Evolutionary conservation across 768 basidiomycete species (phyloP), one percentile per base, ranked within the genome.

Genomic region (Tricholoma furcatifolium): DNA sequence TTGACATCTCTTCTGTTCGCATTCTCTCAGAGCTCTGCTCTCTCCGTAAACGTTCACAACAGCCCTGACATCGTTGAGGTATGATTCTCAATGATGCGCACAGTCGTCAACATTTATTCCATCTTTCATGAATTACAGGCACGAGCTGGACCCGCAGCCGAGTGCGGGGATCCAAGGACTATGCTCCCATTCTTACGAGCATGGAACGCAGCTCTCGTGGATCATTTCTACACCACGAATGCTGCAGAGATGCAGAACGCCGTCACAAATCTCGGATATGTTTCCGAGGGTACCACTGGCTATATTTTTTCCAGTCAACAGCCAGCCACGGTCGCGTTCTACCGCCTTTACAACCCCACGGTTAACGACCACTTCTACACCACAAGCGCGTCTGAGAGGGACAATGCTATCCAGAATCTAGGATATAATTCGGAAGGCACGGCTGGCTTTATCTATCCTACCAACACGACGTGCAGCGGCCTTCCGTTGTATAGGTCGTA

Each of bases 351-450:
- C 39, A 53, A 47, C 20, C 21, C 43, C 2, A 6, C 4, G 1
- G 17, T 17, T n/a, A 18, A 17, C 2, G 64, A 66, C 45, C 65
- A 66, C 45, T 62, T 63, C 21, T 66, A 66, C 40, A 66, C 64
- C 15, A 58, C 56, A 3, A 41, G 31, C 7, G 53, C 45, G 1
- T 30, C 41, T 8, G 64, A 62, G 45, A 49, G 52, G 39, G 55
- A 56, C 20, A 47, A 39, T 17, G 61, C 60, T 7, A 31, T 59
- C 10, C 34, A 24, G 20, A 12, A 36, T 6, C 42, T 49, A 15
- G 63, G 56, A 31, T 57, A 60, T 41, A 34, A 6, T 11, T 45
- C 12, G 15, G 52, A 65, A 43, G 60, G 62, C 5, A 47, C 60
- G 18, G 53, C 53, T 12, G 64, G 58, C 8, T 59, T 56, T 35